Evolutionary conservation across 2,329 filamentous ascomycete species (phyloP), one percentile per base, ranked within the genome.

Genomic region (Trichoderma atrobrunneum): DNA sequence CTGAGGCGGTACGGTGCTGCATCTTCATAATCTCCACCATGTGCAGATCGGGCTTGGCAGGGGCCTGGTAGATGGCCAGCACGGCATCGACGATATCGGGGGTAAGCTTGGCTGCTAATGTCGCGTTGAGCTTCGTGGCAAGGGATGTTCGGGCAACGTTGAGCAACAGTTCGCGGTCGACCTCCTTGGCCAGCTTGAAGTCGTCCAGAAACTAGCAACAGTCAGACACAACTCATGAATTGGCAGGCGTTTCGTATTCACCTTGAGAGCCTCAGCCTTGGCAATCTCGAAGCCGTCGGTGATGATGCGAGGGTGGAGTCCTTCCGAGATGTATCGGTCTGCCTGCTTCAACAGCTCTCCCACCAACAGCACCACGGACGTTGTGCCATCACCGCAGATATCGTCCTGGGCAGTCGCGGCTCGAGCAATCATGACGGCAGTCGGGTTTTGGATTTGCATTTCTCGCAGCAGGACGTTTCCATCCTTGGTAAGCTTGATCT

Each of bases 11-110:
- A 77, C 95, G 93, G 86, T 99, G 96, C 85, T 99, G 96, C 95
- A 99, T 98, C 82, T 97, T 98, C 96, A 99, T 99, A 78, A 99
- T 98, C 84, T 99, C 96, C 76, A 99, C 89, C 96, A 99, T 99
- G 86, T 98, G 95, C 79, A 99, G 84, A 84, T 99, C 96, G 71
- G 97, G 97, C 86, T 98, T 98, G 74, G 90, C 90, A 30, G 93
- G 93, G 21, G 93, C 86, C 81, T 94, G 89, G 86, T 98, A 95
- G 81, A 99, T 99, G 75, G 96, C 90, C 72, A 99, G 90, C 62
- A 99, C 96, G 73, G 96, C 93, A 81, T 99, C 96, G 79, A 98
- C 96, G 79, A 99, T 97, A 78, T 94, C 93, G 72, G 96, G 94
- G 0, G 95, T 98, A 74, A 99, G 90, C 81, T 95, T 93, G 80